A percentile compares a stretch with the other conserved stretches of the same genome.
These are phyloP conservation scores for Boletellus ananas DNA, from an alignment of 768 basidiomycete genomes.

Conservation along the genomic window DNA sequence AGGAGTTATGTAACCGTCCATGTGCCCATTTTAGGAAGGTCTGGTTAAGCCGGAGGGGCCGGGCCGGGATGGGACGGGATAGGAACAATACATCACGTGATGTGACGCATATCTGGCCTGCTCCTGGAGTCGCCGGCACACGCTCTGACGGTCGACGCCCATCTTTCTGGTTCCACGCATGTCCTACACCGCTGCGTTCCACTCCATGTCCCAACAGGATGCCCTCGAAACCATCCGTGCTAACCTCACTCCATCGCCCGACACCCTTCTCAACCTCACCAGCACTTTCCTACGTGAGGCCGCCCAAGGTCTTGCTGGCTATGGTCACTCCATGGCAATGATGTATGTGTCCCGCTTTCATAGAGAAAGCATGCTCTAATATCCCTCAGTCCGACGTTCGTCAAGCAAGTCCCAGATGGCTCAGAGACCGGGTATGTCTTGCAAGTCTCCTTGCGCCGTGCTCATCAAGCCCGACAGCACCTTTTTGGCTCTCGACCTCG, in stretches of 20 bases:
- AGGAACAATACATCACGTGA: too few species aligned
- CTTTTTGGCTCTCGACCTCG: slow-evolving; percentile 94
- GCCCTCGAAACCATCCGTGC: slow-evolving; percentile 63
- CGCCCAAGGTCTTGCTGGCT: slow-evolving; percentile 62
- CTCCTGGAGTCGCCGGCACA: background rate
- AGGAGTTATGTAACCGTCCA: slow-evolving; percentile 24
- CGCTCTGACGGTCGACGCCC: too few species aligned
- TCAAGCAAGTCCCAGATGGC: slow-evolving; percentile 93
- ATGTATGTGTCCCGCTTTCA: slow-evolving; percentile 48
- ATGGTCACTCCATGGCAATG: slow-evolving; percentile 88
- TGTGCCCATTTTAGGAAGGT: slow-evolving; percentile 8
- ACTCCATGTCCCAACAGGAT: slow-evolving; percentile 41
- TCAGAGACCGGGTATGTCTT: slow-evolving; percentile 80
- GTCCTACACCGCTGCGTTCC: slow-evolving; percentile 35
- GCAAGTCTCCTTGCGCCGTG: background rate
- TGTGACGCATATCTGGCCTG: too few species aligned
- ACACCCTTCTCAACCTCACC: slow-evolving; percentile 65
- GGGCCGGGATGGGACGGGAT: too few species aligned
- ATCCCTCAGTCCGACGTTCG: slow-evolving; percentile 76
- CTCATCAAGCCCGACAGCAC: slow-evolving; percentile 50
- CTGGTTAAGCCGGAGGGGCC: too few species aligned
- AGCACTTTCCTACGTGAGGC: slow-evolving; percentile 80
- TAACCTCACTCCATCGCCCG: slow-evolving; percentile 65
- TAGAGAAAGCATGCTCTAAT: background rate
- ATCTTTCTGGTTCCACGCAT: too few species aligned